Base-by-base conservation (phyloP, 192 early-diverging fungal genomes). In the Podila epigama region DNA sequence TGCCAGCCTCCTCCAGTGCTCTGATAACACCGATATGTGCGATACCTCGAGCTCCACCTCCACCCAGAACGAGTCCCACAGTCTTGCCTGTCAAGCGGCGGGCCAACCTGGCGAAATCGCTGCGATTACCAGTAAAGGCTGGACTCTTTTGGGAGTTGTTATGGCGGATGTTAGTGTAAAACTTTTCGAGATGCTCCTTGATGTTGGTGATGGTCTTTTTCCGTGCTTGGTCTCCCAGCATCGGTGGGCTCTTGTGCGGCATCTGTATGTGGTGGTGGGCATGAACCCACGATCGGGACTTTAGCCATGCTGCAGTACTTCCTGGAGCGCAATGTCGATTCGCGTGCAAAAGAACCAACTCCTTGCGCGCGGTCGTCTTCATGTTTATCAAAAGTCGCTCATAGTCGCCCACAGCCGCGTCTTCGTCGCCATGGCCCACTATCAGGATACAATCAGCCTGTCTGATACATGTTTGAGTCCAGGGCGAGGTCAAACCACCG, bases 351-450 rank as follows among this genome's bases (percentile, higher is more conserved):
- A 99, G 79, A 18, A 99, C 94, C 22, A 99, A 82, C 80, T 99
- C 98, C 71, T 97, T 99, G 56, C 97, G 89, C 44, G 97, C 98
- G 1, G 98, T 99, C 6, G 96, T 96, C 82, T 97, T 97, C 84
- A 97, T 90, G 50, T 94, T 90, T 61, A 98, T 84, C 59, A 99
- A 84, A 51, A 97, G 80, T 22, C 93, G 89, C 80, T 99, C 98
- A 70, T 90, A 95, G 62, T 97, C 96, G 44, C 97, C 96, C 16
- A 98, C 91, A 0, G 89, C 70, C 0, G 92, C 91, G 55, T 97
- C 93, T 10, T 88, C 93, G 63, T 97, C 96, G 20, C 94, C 97
- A 8, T 97, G 80, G 2, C 94, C 98, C 12, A 99, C 93, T 15
- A 99, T 81, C 29, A 99, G 79, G 57, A 99, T 92, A 79, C 96